Percentiles rank a stretch among this genome's conserved stretches.
phyloP scores from a whole-genome alignment of 2,329 filamentous ascomycete genomes.

The Mycosphaerelloides madeirae region DNA sequence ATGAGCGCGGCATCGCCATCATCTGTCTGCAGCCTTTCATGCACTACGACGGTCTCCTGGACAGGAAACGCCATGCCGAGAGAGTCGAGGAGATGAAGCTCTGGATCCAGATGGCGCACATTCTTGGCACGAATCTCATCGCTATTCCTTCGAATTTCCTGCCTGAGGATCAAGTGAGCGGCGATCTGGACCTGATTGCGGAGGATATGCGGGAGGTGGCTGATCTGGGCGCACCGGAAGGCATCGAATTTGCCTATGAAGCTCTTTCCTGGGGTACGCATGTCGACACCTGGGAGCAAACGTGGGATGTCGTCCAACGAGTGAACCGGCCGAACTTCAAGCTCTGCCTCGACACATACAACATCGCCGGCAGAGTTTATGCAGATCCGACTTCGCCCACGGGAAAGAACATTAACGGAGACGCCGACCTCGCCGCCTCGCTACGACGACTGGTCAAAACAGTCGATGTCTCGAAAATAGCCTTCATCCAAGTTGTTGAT shows the following conservation, averaged over 20 bases:
- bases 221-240: slow-evolving; percentile 58
- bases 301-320: slow-evolving; percentile 62
- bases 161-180: slow-evolving; percentile 46
- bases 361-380: slow-evolving; percentile 66
- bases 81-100: slow-evolving; percentile 60
- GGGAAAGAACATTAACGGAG: slow-evolving; percentile 52
- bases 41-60: slow-evolving; percentile 69
- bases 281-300: slow-evolving; percentile 65
- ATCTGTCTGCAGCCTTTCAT: slow-evolving; percentile 71
- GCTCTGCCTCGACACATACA: slow-evolving; percentile 72
- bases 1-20: slow-evolving; percentile 52
- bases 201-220: slow-evolving; percentile 61
- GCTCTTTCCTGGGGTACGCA: slow-evolving; percentile 67
- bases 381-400: slow-evolving; percentile 58
- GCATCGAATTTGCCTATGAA: slow-evolving; percentile 68
- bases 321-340: slow-evolving; percentile 70
- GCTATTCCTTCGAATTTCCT: slow-evolving; percentile 71
- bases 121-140: slow-evolving; percentile 65
- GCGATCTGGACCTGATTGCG: slow-evolving; percentile 54
- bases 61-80: slow-evolving; percentile 54
- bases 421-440: slow-evolving; percentile 51
- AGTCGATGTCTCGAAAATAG: slow-evolving; percentile 61
- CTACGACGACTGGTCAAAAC: slow-evolving; percentile 50
- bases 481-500: slow-evolving; percentile 74
- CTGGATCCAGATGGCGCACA: slow-evolving; percentile 64